Base-by-base conservation (phyloP, 352 stramenopile species). In the Aphanomyces cochlioides region DNA sequence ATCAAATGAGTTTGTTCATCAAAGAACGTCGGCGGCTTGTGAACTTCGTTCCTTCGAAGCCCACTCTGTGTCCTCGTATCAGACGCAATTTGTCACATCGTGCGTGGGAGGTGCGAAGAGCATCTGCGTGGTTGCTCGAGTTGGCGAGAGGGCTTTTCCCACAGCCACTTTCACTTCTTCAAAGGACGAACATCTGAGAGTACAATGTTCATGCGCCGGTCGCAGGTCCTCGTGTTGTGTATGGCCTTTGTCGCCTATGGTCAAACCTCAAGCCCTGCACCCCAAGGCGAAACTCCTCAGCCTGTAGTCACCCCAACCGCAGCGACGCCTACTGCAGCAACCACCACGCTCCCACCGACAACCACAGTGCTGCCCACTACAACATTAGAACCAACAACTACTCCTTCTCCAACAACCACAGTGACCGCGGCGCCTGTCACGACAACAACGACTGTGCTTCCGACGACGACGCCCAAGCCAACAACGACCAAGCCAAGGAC, bases 391-490 rank as follows among this genome's bases (percentile, higher is more conserved):
- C 56, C 21, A 47, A 17, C 56, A 13, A 63, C 56, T 8, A 63
- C 36, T 39, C 12, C 12, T 34, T 41, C 56, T 8, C 7, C 63
- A n/a, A 59, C 63, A 7, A 69, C 50, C 17, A 59, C 36, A 12
- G 34, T 47, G 5, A 8, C 5, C 0, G n/a, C n/a, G 10, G 10
- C 60, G 3, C 12, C 47, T 12, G 6, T 40, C 34, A 15, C 39
- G 28, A 68, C 37, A 21, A 68, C 38, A 13, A 68, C n/a, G 17
- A 38, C 38, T 13, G 2, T 68, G 3, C 37, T 40, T 17, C 60
- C 38, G 43, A 68, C 60, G 0, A 68, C 58, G 6, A 34, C 58
- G 28, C 10, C 3, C 37, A 67, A 40, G 59, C 53, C 59, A 17
- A n/a, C 38, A 15, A 61, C 54, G 1, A 40, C 54, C 6, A 37